Evolutionary conservation across 1,284 basidiomycete species (phyloP), one percentile per base, ranked within the genome.

Genomic region (Hymenochaete sp.): DNA sequence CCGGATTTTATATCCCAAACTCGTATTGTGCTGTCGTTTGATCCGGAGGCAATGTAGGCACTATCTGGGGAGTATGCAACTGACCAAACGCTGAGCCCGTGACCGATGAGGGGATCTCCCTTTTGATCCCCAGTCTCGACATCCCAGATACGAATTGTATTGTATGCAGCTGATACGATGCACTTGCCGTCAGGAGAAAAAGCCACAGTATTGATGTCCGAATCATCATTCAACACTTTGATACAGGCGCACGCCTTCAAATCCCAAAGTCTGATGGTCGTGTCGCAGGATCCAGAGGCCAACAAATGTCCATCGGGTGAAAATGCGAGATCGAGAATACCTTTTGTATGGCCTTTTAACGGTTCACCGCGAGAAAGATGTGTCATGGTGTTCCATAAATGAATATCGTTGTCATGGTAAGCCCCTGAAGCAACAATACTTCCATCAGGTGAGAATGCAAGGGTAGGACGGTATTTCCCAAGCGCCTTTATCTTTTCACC

Each of bases 151-250:
- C n/a, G n/a, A 6, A 38, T 8, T 1, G 88, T 91, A 14, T 73
- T 70, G 56, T 96, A 92, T 9, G 93, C 73, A 29, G 90, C 89
- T 4, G 32, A 35, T 16, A 37, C 42, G 18, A 33, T 45, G 16
- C 25, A 32, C 16, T 21, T 32, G 11, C 42, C 42, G 21, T 44
- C 43, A 11, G 44, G 38, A 5, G 44, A 38, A 35, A 39, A 46
- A 19, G 37, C 6, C 7, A 46, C 38, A 18, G 27, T 29, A 26
- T 13, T 31, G 27, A 39, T 26, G n/a, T 41, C 21, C 5, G 13
- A 6, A 6, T 35, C 32, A n/a, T n/a, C n/a, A n/a, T n/a, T n/a
- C n/a, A n/a, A n/a, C n/a, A n/a, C n/a, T n/a, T n/a, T n/a, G n/a
- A n/a, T n/a, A n/a, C n/a, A n/a, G n/a, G n/a, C n/a, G n/a, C n/a